These are phyloP conservation scores for Sclerotinia spermophila DNA, from an alignment of 2,329 filamentous ascomycete genomes.

Conservation along the genomic window DNA sequence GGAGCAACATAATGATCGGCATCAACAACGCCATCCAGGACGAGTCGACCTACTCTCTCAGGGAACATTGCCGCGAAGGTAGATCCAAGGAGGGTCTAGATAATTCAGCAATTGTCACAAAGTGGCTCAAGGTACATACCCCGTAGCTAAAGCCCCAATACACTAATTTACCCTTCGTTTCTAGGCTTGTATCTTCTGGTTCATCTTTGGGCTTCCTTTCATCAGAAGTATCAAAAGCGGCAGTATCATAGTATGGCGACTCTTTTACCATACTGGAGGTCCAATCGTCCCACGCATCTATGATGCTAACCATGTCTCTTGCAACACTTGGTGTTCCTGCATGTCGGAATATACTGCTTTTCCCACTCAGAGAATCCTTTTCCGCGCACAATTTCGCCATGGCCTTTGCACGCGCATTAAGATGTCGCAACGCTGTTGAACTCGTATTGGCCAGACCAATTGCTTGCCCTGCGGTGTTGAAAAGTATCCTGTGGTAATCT, in stretches of 20 bases:
- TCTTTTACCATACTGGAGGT: slow-evolving; percentile 12
- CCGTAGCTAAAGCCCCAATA: slow-evolving; percentile 53
- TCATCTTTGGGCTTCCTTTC: background rate
- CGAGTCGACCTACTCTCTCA: slow-evolving; percentile 42
- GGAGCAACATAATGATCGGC: slow-evolving; percentile 30
- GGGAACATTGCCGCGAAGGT: slow-evolving; percentile 47
- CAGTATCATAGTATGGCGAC: background rate
- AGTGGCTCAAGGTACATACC: slow-evolving; percentile 20
- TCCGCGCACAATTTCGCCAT: slow-evolving; percentile 43
- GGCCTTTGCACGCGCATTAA: slow-evolving; percentile 43
- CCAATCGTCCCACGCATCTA: slow-evolving; percentile 37
- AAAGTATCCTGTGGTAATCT: slow-evolving; percentile 31
- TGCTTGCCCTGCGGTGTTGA: slow-evolving; percentile 20
- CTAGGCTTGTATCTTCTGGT: background rate
- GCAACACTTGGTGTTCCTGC: slow-evolving; percentile 37
- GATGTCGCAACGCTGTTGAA: slow-evolving; percentile 45
- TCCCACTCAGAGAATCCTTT: slow-evolving; percentile 30
- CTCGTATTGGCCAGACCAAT: slow-evolving; percentile 46
- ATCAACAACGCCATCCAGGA: slow-evolving; percentile 37
- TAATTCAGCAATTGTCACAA: background rate
- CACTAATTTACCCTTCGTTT: slow-evolving; percentile 32
- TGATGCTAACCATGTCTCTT: slow-evolving; percentile 39
- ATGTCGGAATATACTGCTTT: slow-evolving; percentile 35
- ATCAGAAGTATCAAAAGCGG: background rate
- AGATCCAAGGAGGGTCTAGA: slow-evolving; percentile 39